These are phyloP conservation scores for Paraphoma sp. DNA, from an alignment of 2,329 filamentous ascomycete species.

Conservation along the genomic window DNA sequence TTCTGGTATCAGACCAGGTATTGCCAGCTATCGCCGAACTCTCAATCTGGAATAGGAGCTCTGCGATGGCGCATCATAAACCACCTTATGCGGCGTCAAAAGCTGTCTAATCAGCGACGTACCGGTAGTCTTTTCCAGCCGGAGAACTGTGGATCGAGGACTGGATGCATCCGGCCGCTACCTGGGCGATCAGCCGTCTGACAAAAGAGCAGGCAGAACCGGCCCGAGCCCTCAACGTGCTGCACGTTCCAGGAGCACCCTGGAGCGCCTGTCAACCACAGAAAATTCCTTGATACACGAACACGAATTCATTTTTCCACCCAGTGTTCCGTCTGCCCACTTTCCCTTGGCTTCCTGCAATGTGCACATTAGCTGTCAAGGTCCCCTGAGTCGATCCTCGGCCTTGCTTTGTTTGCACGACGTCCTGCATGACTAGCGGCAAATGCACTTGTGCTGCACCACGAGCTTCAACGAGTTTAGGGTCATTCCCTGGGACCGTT, in stretches of 20 bases:
- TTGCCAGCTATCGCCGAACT: too few relatives aligned
- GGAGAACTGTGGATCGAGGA: conserved; percentile 22
- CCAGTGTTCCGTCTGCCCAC: conserved; percentile 1
- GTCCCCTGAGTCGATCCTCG: not conserved
- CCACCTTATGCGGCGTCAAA: conserved; percentile 11
- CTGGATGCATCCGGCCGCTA: conserved; percentile 25
- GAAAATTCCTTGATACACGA: conserved; percentile 6
- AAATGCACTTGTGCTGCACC: not conserved
- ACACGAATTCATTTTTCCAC: conserved; percentile 16
- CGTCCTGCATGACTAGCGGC: not conserved
- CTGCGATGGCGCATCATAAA: conserved; percentile 5
- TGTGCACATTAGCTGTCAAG: not conserved
- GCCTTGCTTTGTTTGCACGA: conserved; percentile 13
- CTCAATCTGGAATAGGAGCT: too few relatives aligned
- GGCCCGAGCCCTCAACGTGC: conserved; percentile 36
- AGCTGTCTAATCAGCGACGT: conserved; percentile 6
- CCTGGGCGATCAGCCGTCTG: conserved; percentile 40
- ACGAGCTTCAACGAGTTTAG: not conserved
- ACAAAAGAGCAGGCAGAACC: conserved; percentile 27
- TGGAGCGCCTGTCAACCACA: conserved; percentile 8
- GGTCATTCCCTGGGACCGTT: not conserved
- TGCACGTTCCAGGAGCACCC: conserved; percentile 25
- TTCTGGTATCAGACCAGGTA: too few relatives aligned
- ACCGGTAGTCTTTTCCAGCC: conserved; percentile 21
- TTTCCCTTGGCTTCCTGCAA: not conserved